Base-by-base conservation (phyloP, 1,284 basidiomycete species). In the Cryptococcus amylolentus region DNA sequence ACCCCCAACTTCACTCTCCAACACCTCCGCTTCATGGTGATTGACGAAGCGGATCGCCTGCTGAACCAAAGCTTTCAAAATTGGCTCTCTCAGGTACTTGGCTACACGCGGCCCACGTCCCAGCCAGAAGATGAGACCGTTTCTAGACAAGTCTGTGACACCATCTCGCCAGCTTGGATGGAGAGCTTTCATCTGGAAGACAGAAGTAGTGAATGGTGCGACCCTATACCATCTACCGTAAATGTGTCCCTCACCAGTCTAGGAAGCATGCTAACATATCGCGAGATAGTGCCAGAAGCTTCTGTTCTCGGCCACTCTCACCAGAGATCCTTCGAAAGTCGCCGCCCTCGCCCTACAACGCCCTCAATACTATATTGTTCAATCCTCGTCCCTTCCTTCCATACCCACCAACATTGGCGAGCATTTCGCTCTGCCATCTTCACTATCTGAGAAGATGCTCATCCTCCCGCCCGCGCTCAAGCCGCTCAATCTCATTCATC, bases 41-140 rank as follows among this genome's bases (percentile, higher is more conserved):
- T 99, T 55, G 96, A 99, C 73, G 96, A 99, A 79, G 96, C 96
- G 0, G 96, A 99, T 73, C 84, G 94, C 23, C 82, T 99, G 3
- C 82, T 99, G 5, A 89, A 89, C 7, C 93, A 98, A 73, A 92
- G 90, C 1, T 98, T 97, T 78, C 92, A 98, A 76, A 88, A 93
- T 69, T 99, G 95, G 95, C 80, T 96, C 2, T 82, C 84, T 12
- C 86, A 86, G 67, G 87, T 96, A 4, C 80, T 94, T 7, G 78
- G 82, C 1, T 89, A 89, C 9, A 87, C 85, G 5, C 82, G 83
- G 31, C 83, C 85, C 16, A 78, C 81, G 7, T 58, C 68, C 31
- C 23, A 58, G 16, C 54, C 55, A 20, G 54, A 52, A 28, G 56
- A 55, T 13, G 41, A 52, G 27, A 49, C 18, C 20, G 65, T 56